These are phyloP conservation scores for Macroventuria anomochaeta DNA, from an alignment of 2,329 filamentous ascomycete species.

Conservation along the genomic window DNA sequence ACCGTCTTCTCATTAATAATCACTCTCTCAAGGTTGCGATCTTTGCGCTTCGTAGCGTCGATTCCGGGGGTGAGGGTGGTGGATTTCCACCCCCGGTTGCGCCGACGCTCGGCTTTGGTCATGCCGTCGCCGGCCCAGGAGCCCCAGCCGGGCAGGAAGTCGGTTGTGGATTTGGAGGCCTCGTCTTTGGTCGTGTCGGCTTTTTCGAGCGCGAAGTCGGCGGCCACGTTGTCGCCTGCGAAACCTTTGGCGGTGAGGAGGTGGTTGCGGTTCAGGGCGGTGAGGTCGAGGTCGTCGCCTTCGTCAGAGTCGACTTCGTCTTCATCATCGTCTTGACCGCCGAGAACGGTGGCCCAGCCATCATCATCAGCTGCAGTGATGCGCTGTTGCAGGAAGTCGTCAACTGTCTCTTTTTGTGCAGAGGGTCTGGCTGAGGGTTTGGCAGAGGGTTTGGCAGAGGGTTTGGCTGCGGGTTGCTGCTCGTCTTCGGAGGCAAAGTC, in stretches of 20 bases:
- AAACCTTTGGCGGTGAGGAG: slow-evolving; percentile 83
- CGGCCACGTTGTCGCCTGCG: slow-evolving; percentile 81
- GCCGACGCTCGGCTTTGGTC: slow-evolving; percentile 69
- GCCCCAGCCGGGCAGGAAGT: slow-evolving; percentile 93
- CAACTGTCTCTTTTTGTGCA: slow-evolving; percentile 23
- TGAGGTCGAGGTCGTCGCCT: slow-evolving; percentile 50
- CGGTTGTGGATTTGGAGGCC: slow-evolving; percentile 81
- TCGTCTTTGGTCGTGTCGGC: slow-evolving; percentile 73
- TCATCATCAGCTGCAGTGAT: slow-evolving; percentile 48
- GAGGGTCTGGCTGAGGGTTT: background rate
- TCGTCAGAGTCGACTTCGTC: slow-evolving; percentile 39
- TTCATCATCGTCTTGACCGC: slow-evolving; percentile 42
- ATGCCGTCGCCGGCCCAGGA: slow-evolving; percentile 87
- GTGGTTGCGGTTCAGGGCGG: slow-evolving; percentile 57
- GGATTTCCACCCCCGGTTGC: slow-evolving; percentile 60
- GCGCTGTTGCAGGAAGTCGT: slow-evolving; percentile 41
- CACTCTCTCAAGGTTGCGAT: slow-evolving; percentile 80
- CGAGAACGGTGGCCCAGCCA: slow-evolving; percentile 54
- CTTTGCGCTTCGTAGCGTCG: slow-evolving; percentile 77
- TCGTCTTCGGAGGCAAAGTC: slow-evolving; percentile 14
- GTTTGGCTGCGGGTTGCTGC: slow-evolving; percentile 6
- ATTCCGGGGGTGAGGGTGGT: slow-evolving; percentile 72
- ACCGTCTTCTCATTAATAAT: slow-evolving; percentile 91
- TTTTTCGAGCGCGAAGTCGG: slow-evolving; percentile 84
- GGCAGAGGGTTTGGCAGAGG: too few species aligned